These are phyloP conservation scores for Paecilomyces sp. DNA, from an alignment of 2,329 filamentous ascomycete genomes.

Conservation along the genomic window DNA sequence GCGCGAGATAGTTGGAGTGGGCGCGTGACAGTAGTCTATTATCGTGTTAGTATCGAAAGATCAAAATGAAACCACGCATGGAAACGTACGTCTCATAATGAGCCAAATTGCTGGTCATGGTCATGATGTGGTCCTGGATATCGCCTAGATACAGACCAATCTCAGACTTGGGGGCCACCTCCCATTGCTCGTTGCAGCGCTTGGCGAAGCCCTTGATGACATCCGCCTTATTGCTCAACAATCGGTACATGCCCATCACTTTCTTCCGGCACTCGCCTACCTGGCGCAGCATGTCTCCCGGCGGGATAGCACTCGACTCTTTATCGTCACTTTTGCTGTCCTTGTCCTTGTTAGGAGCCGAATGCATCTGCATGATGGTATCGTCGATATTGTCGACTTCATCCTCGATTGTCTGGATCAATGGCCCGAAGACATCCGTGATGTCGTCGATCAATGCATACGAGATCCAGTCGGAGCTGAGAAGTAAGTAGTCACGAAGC, in stretches of 20 bases:
- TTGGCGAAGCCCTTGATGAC: conserved; percentile 99
- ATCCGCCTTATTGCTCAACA: conserved; percentile 94
- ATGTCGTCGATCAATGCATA: conserved; percentile 98
- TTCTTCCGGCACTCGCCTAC: conserved; percentile 94
- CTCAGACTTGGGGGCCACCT: conserved; percentile 87
- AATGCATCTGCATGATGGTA: conserved; percentile 75
- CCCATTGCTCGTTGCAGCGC: conserved; percentile 95
- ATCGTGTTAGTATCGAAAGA: neutral
- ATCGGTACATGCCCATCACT: conserved; percentile 89
- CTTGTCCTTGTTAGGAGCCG: conserved; percentile 39
- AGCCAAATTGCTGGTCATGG: conserved; percentile 92
- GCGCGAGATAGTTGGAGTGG: conserved; percentile 95
- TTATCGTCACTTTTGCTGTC: conserved; percentile 24
- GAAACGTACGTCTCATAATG: conserved; percentile 85
- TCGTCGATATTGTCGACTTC: conserved; percentile 98
- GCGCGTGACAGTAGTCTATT: conserved; percentile 76
- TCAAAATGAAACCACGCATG: neutral
- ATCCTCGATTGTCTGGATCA: conserved; percentile 89
- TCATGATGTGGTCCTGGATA: conserved; percentile 98
- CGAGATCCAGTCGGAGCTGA: conserved; percentile 95
- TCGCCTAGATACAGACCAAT: conserved; percentile 97
- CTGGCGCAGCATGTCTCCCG: conserved; percentile 76
- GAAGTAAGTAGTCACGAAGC: conserved; percentile 83
- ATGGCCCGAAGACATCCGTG: conserved; percentile 87
- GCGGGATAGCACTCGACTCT: conserved; percentile 41